phyloP scores from a whole-genome alignment of 352 stramenopile genomes.

The Vaucheria bursata region DNA sequence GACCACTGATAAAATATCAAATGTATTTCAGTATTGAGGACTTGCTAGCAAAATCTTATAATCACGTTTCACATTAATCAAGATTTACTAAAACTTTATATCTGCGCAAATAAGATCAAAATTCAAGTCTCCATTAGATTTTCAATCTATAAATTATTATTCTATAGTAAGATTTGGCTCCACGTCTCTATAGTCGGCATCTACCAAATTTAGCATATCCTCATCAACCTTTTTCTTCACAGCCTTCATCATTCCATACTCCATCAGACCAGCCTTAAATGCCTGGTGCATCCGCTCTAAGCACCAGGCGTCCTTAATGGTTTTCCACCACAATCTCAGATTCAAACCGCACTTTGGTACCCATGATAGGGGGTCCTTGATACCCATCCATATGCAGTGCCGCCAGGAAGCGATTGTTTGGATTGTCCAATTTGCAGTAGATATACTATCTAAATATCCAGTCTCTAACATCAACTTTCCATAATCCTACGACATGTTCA shows the following conservation, averaged over 20 bases:
- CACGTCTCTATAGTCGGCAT: too few species aligned
- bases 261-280: conserved; percentile 68
- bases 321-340: conserved; percentile 61
- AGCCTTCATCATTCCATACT: conserved; percentile 72
- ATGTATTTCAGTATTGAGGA: too few species aligned
- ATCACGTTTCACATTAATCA: too few species aligned
- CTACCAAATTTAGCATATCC: too few species aligned
- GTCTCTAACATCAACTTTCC: conserved; percentile 61
- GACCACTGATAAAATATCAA: too few species aligned
- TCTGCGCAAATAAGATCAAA: too few species aligned
- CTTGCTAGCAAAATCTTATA: too few species aligned
- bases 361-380: conserved; percentile 64
- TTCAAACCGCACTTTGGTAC: not conserved
- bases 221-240: conserved; percentile 53
- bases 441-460: conserved; percentile 59
- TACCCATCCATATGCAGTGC: conserved; percentile 64
- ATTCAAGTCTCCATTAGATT: too few species aligned
- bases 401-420: conserved; percentile 67
- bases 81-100: too few species aligned
- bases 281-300: conserved; percentile 71
- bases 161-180: too few species aligned
- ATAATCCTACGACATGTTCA: conserved; percentile 55
- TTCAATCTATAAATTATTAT: too few species aligned
- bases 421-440: conserved; percentile 61
- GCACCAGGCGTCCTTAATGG: conserved; percentile 64